Percentiles rank a stretch among this genome's conserved stretches.
Evolutionary conservation across 208 protist species (phyloP).

Genomic region (Crithidia thermophila): DNA sequence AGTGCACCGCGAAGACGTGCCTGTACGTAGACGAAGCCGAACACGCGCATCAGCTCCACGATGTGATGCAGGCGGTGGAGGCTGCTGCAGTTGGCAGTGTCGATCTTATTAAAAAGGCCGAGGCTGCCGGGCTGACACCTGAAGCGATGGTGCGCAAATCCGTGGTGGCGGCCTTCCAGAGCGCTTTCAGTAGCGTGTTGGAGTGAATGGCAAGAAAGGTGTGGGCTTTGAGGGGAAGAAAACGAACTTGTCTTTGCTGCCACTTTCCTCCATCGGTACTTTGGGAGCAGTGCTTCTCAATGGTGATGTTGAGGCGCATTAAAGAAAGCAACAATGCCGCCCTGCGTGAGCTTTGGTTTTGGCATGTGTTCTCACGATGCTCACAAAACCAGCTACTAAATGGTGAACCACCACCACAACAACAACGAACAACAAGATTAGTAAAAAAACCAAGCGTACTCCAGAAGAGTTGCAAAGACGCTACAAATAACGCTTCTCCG

Average conservation of each 20-base stretch:
- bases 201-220: background rate
- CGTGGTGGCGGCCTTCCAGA: conserved; percentile 7
- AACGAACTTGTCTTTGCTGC: background rate
- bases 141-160: conserved; percentile 4
- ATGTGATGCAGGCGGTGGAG: conserved; percentile 7
- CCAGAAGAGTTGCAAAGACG: too few relatives aligned
- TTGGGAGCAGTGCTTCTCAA: too few relatives aligned
- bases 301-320: too few relatives aligned
- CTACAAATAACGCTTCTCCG: too few relatives aligned
- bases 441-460: too few relatives aligned
- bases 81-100: conserved; percentile 4
- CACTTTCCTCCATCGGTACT: too few relatives aligned
- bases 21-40: conserved; percentile 13
- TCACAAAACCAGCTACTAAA: too few relatives aligned
- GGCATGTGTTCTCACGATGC: too few relatives aligned
- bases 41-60: conserved; percentile 8
- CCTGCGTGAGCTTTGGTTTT: background rate
- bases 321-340: background rate
- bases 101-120: conserved; percentile 8
- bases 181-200: conserved; percentile 13
- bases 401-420: too few relatives aligned
- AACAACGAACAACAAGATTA: too few relatives aligned
- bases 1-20: background rate
- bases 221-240: background rate
- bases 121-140: background rate